A percentile compares a stretch with the other conserved stretches of the same genome.
These are phyloP conservation scores for Leccinum subgranulosum DNA, from an alignment of 768 basidiomycete genomes.

Conservation along the genomic window DNA sequence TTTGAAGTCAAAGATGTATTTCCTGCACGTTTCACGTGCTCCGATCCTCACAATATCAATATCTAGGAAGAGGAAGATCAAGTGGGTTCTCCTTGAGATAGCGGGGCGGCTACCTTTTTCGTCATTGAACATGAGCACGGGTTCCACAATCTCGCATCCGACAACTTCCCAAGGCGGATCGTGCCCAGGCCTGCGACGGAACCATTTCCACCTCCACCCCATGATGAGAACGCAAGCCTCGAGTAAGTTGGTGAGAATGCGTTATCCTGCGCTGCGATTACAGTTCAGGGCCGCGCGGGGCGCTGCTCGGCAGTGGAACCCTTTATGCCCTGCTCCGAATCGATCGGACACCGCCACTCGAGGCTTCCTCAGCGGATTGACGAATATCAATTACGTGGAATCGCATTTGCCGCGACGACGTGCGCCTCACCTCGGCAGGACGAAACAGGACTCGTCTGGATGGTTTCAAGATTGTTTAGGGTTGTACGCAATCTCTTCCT, in stretches of 20 bases:
- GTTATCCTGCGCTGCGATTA: conserved; percentile 17
- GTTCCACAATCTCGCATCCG: conserved; percentile 58
- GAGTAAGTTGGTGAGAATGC: conserved; percentile 15
- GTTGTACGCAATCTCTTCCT: background rate
- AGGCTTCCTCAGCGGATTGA: background rate
- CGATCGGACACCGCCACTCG: conserved; percentile 22
- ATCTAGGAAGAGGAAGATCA: conserved; percentile 37
- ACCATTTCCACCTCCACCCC: conserved; percentile 39
- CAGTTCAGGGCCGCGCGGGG: conserved; percentile 9
- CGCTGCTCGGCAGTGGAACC: background rate
- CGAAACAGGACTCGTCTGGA: background rate
- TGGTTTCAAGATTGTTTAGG: background rate
- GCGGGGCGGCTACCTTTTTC: conserved; percentile 42
- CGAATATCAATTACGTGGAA: background rate
- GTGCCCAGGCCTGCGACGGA: conserved; percentile 42
- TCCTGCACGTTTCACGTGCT: conserved; percentile 51
- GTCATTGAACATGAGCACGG: conserved; percentile 56
- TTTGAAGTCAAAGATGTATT: conserved; percentile 60
- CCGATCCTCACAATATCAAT: conserved; percentile 57
- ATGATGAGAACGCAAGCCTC: conserved; percentile 18
- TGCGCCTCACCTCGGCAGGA: background rate
- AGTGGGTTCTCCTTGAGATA: conserved; percentile 7
- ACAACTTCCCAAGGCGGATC: conserved; percentile 79
- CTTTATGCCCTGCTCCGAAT: conserved; percentile 13
- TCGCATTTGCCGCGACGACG: background rate